phyloP scores from a whole-genome alignment of 225 moss, liverwort and hornwort genomes.

The Climacium dendroides region DNA sequence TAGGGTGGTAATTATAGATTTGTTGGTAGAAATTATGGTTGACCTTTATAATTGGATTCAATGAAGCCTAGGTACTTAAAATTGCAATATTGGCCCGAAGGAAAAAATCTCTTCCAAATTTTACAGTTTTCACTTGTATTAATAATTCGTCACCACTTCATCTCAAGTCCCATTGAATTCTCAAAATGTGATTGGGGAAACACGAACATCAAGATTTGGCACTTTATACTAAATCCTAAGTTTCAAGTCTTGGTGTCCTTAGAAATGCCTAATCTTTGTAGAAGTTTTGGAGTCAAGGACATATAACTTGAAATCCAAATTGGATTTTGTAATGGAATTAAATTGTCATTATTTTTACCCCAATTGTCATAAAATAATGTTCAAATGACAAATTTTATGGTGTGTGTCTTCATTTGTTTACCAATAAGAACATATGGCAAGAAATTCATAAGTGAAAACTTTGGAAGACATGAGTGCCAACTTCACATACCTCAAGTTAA shows the following conservation, averaged over 20 bases:
- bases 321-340: background rate
- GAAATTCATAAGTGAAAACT: no score
- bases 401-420: background rate
- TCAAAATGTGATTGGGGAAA: background rate
- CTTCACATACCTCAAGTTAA: background rate
- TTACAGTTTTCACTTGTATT: background rate
- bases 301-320: background rate
- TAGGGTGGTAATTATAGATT: fast-evolving
- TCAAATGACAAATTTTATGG: background rate
- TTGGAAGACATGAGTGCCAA: fast-evolving
- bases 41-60: background rate
- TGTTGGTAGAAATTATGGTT: background rate
- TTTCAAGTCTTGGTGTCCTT: background rate
- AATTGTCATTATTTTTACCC: background rate
- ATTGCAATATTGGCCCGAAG: background rate
- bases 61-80: background rate
- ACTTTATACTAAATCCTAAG: background rate
- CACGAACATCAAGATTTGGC: background rate
- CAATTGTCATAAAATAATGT: background rate
- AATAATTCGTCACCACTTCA: background rate
- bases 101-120: background rate
- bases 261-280: background rate
- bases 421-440: fast-evolving
- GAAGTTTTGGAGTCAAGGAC: background rate
- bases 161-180: background rate